These are phyloP conservation scores for Parachlorella kessleri DNA, from an alignment of 139 green algal species.

Conservation along the genomic window DNA sequence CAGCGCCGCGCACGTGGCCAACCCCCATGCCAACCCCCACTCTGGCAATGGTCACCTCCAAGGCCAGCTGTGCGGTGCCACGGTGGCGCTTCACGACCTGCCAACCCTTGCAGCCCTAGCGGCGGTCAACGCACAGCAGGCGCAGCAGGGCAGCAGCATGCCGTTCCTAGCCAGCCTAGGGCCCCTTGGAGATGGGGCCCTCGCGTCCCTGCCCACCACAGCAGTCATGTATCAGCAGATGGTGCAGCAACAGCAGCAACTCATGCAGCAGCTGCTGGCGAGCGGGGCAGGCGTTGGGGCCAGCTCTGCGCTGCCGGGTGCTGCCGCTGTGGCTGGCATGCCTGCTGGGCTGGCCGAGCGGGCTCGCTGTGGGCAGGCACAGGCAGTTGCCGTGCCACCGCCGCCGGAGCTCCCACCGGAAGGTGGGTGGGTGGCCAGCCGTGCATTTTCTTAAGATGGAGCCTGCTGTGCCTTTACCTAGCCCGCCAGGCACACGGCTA, in stretches of 20 bases:
- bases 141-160: not conserved
- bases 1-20: conserved; percentile 13
- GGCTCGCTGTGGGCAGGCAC: not conserved
- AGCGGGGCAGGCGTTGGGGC: not conserved
- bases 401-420: conserved; percentile 15
- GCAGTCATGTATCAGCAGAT: not conserved
- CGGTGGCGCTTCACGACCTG: not conserved
- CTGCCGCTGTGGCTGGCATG: not conserved
- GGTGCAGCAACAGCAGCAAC: not conserved
- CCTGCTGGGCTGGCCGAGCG: not conserved
- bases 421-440: not conserved
- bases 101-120: conserved; percentile 1
- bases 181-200: not conserved
- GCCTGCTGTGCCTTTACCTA: too few species aligned
- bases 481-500: too few species aligned
- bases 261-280: not conserved
- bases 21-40: not conserved
- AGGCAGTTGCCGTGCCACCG: not conserved
- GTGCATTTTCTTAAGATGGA: too few species aligned
- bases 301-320: not conserved
- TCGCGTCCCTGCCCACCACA: not conserved
- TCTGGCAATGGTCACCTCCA: not conserved
- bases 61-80: not conserved
- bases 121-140: not conserved
- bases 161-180: not conserved